Conservation (phyloP, 345 rosid species). For the Corchorus capsularis region DNA sequence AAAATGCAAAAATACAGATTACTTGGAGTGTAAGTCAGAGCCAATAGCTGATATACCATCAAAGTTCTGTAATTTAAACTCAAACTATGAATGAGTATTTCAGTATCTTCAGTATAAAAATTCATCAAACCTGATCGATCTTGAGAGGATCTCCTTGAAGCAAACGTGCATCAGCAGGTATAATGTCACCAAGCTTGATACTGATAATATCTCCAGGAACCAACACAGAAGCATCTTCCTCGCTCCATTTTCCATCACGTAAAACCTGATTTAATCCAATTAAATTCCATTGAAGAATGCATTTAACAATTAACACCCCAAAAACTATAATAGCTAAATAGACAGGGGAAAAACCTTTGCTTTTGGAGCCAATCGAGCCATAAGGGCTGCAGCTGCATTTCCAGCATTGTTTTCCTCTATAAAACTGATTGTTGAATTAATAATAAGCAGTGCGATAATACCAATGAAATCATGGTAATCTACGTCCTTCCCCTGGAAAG, state of each 20-base stretch:
- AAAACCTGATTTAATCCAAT: constrained; percentile 34
- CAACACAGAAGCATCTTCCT: constrained; percentile 67
- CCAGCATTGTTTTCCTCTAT: constrained; percentile 97
- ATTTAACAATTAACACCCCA: background rate
- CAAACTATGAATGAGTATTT: constrained; percentile 1
- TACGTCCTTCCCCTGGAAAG: constrained; percentile 63
- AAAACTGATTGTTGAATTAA: constrained; percentile 91
- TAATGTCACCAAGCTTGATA: constrained; percentile 63
- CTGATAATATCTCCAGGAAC: constrained; percentile 72
- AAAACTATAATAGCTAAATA: background rate
- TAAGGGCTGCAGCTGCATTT: constrained; percentile 84
- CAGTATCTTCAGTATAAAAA: background rate
- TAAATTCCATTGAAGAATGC: background rate
- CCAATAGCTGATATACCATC: no score
- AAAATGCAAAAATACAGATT: constrained; percentile 15
- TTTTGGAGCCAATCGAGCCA: constrained; percentile 91
- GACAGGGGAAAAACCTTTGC: constrained; percentile 53
- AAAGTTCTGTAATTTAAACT: background rate
- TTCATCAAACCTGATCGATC: constrained; percentile 46
- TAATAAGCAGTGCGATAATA: constrained; percentile 67
- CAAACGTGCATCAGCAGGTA: constrained; percentile 77
- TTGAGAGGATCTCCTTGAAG: constrained; percentile 78
- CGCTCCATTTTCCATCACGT: constrained; percentile 63
- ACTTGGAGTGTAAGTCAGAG: background rate
- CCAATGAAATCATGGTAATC: constrained; percentile 97